A percentile compares a stretch with the other conserved stretches of the same genome.
Evolutionary conservation across 2,329 filamentous ascomycete genomes (phyloP).

Genomic region (Teratosphaeria destructans): DNA sequence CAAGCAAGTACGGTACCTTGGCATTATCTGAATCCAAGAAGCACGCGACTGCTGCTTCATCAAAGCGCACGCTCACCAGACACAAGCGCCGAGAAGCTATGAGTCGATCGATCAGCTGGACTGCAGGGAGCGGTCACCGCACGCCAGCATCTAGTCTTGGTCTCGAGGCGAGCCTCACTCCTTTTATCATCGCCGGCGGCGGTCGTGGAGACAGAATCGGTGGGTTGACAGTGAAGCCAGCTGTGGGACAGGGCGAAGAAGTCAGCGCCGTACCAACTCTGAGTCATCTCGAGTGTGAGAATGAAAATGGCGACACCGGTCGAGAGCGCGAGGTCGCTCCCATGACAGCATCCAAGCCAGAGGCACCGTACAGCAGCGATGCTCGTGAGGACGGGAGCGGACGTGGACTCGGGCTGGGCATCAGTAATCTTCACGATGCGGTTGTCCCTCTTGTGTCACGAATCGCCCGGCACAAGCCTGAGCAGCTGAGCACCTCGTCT

Average conservation of each 20-base stretch:
- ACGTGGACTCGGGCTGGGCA: not conserved
- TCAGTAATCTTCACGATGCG: not conserved
- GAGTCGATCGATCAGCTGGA: not conserved
- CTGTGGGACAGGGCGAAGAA: not conserved
- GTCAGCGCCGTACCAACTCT: not conserved
- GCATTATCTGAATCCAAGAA: not conserved
- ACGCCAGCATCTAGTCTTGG: not conserved
- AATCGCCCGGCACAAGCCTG: not conserved
- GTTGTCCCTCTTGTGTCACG: not conserved
- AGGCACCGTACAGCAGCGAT: not conserved
- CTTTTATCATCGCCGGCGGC: not conserved
- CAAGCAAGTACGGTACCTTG: not conserved
- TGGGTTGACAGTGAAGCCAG: not conserved
- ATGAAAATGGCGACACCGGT: not conserved
- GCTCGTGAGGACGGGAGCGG: not conserved
- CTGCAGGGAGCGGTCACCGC: not conserved
- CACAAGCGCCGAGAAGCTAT: not conserved
- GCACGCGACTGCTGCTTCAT: not conserved
- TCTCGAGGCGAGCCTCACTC: not conserved
- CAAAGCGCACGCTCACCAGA: not conserved
- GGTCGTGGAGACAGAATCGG: not conserved
- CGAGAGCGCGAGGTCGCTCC: not conserved
- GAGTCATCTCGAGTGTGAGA: not conserved
- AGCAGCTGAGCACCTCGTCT: not conserved
- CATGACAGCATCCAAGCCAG: not conserved